Evolutionary conservation across 1,284 basidiomycete species (phyloP).

Genomic region (Golubevia sp.): DNA sequence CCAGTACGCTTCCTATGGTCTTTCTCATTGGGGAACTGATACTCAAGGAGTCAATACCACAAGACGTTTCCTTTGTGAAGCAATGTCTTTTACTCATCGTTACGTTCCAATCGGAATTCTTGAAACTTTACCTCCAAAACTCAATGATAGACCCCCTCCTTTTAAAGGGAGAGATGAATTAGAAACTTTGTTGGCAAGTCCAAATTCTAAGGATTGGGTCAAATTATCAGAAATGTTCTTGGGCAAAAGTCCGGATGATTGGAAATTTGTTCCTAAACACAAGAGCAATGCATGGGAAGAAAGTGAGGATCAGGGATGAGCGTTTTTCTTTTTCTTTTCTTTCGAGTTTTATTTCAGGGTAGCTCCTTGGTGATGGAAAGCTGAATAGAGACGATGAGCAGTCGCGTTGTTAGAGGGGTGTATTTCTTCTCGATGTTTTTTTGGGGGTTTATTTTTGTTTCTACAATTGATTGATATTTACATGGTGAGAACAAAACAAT

Average conservation of each 20-base stretch:
- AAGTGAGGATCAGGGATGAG: conserved; percentile 67
- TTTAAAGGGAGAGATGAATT: conserved; percentile 85
- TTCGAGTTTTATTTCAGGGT: too few species aligned
- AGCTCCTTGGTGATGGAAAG: too few species aligned
- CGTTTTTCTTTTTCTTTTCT: too few species aligned
- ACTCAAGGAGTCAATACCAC: conserved; percentile 82
- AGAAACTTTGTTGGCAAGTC: conserved; percentile 77
- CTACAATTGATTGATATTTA: too few species aligned
- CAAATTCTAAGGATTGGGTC: conserved; percentile 87
- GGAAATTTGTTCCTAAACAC: conserved; percentile 74
- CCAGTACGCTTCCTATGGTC: conserved; percentile 68
- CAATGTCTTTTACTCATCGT: conserved; percentile 90
- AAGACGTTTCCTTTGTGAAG: conserved; percentile 90
- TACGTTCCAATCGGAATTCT: conserved; percentile 92
- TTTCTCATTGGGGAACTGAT: conserved; percentile 57
- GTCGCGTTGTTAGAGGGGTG: too few species aligned
- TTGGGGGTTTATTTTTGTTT: too few species aligned
- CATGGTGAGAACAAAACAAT: too few species aligned
- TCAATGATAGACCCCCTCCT: conserved; percentile 88
- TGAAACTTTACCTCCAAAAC: conserved; percentile 77
- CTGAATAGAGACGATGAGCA: too few species aligned
- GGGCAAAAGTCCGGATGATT: conserved; percentile 70
- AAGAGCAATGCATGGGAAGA: conserved; percentile 71
- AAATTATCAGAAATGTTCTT: conserved; percentile 93
- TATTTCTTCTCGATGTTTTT: too few species aligned